A percentile compares a stretch with the other conserved stretches of the same genome.
phyloP scores from a whole-genome alignment of 208 protist genomes.

The Leishmania turanica region DNA sequence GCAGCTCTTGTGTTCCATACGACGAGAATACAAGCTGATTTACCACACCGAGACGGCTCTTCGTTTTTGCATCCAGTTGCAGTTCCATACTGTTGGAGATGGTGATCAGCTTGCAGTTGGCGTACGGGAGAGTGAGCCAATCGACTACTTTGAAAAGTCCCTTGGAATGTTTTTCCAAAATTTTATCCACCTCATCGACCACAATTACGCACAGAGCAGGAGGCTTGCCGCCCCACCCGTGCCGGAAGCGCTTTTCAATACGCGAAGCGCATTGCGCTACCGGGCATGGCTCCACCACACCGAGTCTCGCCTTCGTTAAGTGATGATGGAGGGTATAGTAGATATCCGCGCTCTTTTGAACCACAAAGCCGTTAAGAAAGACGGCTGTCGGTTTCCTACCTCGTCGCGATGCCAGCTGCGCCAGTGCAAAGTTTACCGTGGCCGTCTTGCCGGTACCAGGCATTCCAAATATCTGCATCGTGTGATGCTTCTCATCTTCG shows the following conservation, averaged over 20 bases:
- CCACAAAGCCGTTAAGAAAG: constrained; percentile 90
- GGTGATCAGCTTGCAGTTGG: constrained; percentile 85
- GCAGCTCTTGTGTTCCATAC: constrained; percentile 77
- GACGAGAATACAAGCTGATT: constrained; percentile 85
- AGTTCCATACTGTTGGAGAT: constrained; percentile 92
- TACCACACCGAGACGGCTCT: constrained; percentile 79
- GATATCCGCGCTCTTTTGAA: constrained; percentile 88
- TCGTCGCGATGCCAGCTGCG: constrained; percentile 41
- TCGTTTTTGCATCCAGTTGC: constrained; percentile 81
- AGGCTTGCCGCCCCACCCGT: constrained; percentile 52
- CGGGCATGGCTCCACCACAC: constrained; percentile 46
- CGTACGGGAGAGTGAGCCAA: constrained; percentile 83
- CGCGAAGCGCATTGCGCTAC: constrained; percentile 68
- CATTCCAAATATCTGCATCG: constrained; percentile 92
- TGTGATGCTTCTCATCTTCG: constrained; percentile 62
- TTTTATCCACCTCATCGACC: constrained; percentile 91
- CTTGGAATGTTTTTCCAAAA: constrained; percentile 80
- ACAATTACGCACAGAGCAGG: constrained; percentile 78
- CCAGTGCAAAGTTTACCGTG: constrained; percentile 75
- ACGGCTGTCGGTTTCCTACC: constrained; percentile 68
- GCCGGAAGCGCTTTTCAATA: constrained; percentile 81
- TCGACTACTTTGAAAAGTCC: constrained; percentile 86
- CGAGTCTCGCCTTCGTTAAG: constrained; percentile 65
- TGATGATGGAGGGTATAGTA: constrained; percentile 88
- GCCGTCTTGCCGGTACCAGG: constrained; percentile 91